Conservation (phyloP, 768 basidiomycete species). For the Podaxis rugospora region DNA sequence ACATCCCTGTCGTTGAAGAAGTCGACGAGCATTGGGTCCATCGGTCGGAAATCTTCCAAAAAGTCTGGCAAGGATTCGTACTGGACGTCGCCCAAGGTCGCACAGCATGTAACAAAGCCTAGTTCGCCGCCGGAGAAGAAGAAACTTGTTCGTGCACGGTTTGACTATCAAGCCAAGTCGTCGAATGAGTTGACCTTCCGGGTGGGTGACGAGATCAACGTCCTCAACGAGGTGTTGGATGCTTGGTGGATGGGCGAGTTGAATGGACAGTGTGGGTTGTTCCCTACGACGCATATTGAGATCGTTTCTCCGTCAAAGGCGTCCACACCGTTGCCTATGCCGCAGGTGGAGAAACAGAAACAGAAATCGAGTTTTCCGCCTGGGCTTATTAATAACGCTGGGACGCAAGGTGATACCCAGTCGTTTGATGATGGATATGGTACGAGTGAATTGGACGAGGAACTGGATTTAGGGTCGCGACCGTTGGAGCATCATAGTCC, state of each 20-base stretch:
- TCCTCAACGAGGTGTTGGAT: constrained; percentile 77
- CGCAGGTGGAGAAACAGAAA: constrained; percentile 5
- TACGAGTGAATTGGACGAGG: constrained; percentile 39
- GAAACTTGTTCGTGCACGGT: constrained; percentile 57
- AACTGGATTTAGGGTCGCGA: constrained; percentile 40
- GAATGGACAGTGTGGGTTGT: constrained; percentile 68
- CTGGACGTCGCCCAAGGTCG: constrained; percentile 25
- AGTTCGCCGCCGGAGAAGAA: constrained; percentile 46
- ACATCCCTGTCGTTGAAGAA: constrained; percentile 21
- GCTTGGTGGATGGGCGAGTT: constrained; percentile 91
- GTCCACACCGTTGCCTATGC: constrained; percentile 10
- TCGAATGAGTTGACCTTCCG: constrained; percentile 77
- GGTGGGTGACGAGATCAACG: constrained; percentile 69
- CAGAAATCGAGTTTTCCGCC: constrained; percentile 1
- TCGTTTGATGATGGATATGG: constrained; percentile 22
- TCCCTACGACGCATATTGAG: constrained; percentile 73
- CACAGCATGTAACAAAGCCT: constrained; percentile 44
- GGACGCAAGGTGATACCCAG: constrained; percentile 4
- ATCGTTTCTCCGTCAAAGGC: constrained; percentile 16
- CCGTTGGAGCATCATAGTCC: constrained; percentile 41
- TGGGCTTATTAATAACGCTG: not conserved
- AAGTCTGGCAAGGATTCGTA: not conserved
- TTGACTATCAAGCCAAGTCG: constrained; percentile 65
- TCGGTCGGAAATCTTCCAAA: not conserved
- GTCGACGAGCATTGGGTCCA: constrained; percentile 21